Evolutionary conservation across 2,329 filamentous ascomycete genomes (phyloP), one percentile per base, ranked within the genome.

Genomic region (Microcyclosporella mali): DNA sequence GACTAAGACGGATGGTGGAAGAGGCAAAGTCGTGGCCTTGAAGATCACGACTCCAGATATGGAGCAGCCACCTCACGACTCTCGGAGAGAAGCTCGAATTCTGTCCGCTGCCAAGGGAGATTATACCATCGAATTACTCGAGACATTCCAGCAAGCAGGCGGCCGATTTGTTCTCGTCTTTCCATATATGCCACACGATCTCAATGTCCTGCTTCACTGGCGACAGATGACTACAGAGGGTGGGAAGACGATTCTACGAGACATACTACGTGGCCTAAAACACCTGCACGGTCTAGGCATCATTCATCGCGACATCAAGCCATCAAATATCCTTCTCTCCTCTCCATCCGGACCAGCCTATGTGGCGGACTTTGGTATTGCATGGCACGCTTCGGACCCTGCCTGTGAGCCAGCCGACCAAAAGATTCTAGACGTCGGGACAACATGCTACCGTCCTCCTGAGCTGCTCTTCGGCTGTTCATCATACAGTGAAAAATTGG

Each of bases 371-470:
- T 97, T 98, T 67, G 90, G 92, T 38, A 94, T 92, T 30, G 80
- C 89, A 7, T 95, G 88, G 88, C 80, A 83, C 52, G 77, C 83
- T 2, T 64, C 72, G 9, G 66, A 71, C 16, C 51, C 65, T 4
- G 66, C 68, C 3, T 75, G 77, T 11, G 92, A 98, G 61, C 71
- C 79, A 1, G 59, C 70, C 7, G 62, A 78, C 41, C 58, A 72
- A 41, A 97, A 97, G 66, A 84, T 95, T 40, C 82, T 92, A 6
- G 94, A 98, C 62, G 85, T 98, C 18, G 92, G 92, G 28, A 97
- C 90, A 1, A 90, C 89, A 0, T 79, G 85, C 37, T 98, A 98
- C 66, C 81, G 94, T 15, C 78, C 90, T 0, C 92, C 92, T 0
- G 94, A 98, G 60, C 77, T 89, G 1, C 72, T 98, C 6, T 97